These are phyloP conservation scores for Coniosporium uncinatum DNA, from an alignment of 2,329 filamentous ascomycete species.

Conservation along the genomic window DNA sequence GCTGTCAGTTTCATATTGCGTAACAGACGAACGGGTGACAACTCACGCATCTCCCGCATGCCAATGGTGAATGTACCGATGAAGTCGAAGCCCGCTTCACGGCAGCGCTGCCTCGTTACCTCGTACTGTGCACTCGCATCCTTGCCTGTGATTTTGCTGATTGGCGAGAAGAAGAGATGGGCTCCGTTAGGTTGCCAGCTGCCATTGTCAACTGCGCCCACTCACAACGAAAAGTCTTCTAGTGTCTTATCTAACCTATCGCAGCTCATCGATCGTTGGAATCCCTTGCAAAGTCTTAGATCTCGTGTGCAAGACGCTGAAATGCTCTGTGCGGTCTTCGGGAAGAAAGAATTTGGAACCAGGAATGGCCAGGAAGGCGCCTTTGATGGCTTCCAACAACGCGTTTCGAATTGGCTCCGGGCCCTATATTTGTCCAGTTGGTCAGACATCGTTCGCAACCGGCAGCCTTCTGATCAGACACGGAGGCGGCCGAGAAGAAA, in stretches of 20 bases:
- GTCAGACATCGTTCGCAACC: conserved; percentile 8
- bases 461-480: too few species aligned
- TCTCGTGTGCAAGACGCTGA: conserved; percentile 14
- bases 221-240: too few species aligned
- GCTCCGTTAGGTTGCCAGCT: conserved; percentile 36
- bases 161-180: conserved; percentile 38
- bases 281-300: background rate
- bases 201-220: too few species aligned
- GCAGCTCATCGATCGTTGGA: background rate
- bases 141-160: conserved; percentile 33
- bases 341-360: conserved; percentile 26
- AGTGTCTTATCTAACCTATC: background rate
- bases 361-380: conserved; percentile 22
- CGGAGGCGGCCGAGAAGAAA: too few species aligned
- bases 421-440: background rate
- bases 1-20: conserved; percentile 10
- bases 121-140: conserved; percentile 33
- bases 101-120: conserved; percentile 15
- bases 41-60: background rate
- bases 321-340: conserved; percentile 21
- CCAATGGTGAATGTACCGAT: background rate
- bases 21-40: background rate
- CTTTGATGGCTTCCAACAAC: conserved; percentile 18
- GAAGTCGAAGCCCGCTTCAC: background rate
- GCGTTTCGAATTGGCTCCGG: background rate